Base-by-base conservation (phyloP, 345 rosid species). In the Rhodamnia rubescens region DNA sequence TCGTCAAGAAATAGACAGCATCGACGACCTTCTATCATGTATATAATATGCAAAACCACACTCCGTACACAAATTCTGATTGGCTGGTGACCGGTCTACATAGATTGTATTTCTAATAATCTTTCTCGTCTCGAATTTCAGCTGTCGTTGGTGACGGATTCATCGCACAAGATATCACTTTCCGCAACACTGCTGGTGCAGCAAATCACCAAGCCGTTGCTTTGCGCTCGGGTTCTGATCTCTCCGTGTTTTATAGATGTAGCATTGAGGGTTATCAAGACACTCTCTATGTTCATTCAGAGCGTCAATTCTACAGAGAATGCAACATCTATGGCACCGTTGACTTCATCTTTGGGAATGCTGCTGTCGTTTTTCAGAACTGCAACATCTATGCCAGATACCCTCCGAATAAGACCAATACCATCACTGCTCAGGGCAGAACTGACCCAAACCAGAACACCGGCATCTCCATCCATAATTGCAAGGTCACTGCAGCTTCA, bases 181-280 rank as follows among this genome's bases (percentile, higher is more conserved):
- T 94, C 86, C 90, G 92, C 44, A 95, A 93, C 94, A 95, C 94
- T 0, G 98, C 94, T 11, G 96, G 96, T 22, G 92, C 95, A 8
- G 85, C 85, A 56, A 93, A 94, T 85, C 90, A 21, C 82, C 98
- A 95, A 84, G 98, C 96, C 0, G 96, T 95, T 8, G 95, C 96
- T 57, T 89, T 95, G 85, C 90, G 96, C 27, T 93, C 96, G 32
- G 94, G 93, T 14, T 90, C 95, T 3, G 96, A 95, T 82, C 93
- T 91, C 87, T 94, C 96, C 0, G 94, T 93, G 49, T 93, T 95
- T 81, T 94, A 92, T 83, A 88, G 86, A 10, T 95, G 95, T n/a
- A 87, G 95, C 51, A 89, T 94, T 20, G 94, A 93, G 82, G 95
- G 94, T 0, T 91, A 92, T 84, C 95, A 94, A 74, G 96, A 92